phyloP scores from a whole-genome alignment of 495 filamentous ascomycete species.

The Aspergillus ellipticus region DNA sequence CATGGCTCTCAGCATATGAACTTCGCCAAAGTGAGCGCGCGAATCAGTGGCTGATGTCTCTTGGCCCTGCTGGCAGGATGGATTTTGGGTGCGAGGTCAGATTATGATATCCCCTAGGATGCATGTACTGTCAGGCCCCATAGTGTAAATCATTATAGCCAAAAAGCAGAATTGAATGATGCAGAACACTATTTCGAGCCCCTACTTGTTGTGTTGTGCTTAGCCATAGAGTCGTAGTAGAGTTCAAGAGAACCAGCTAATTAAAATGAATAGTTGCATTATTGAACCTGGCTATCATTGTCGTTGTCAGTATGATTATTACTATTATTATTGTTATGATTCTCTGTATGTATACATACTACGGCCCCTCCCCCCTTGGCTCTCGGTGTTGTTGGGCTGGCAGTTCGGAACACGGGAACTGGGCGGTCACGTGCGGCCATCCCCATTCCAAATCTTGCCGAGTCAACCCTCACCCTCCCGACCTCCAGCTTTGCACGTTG shows the following conservation, averaged over 20 bases:
- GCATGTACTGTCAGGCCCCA: constrained; percentile 21
- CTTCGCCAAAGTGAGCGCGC: constrained; percentile 12
- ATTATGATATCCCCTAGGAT: constrained; percentile 26
- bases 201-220: not conserved
- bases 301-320: too few relatives aligned
- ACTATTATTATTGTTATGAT: too few relatives aligned
- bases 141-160: constrained; percentile 44
- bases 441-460: constrained; percentile 46
- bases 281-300: too few relatives aligned
- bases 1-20: constrained; percentile 96
- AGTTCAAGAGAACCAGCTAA: not conserved
- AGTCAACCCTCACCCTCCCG: constrained; percentile 39
- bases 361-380: constrained; percentile 1
- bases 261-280: too few relatives aligned
- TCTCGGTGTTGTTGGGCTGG: constrained; percentile 14
- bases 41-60: constrained; percentile 20
- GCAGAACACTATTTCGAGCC: constrained; percentile 11
- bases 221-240: not conserved
- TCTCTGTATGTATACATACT: too few relatives aligned
- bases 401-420: constrained; percentile 32
- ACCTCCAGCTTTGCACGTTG: constrained; percentile 39
- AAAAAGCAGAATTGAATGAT: constrained; percentile 36
- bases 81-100: constrained; percentile 31
- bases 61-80: constrained; percentile 22
- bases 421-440: constrained; percentile 39